phyloP scores from a whole-genome alignment of 1,139 yeast species.

The Zygosaccharomyces pseudobailii region DNA sequence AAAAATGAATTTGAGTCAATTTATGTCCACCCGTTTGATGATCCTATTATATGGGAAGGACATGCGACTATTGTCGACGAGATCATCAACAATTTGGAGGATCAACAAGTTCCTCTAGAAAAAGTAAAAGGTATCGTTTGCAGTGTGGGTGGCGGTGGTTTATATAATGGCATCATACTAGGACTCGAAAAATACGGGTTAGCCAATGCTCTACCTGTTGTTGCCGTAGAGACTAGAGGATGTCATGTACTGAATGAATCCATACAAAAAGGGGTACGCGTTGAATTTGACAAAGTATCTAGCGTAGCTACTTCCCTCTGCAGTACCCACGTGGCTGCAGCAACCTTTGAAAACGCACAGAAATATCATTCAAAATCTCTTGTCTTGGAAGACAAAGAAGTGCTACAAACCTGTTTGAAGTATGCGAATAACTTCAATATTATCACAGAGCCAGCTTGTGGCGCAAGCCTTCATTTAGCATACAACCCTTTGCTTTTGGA shows the following conservation, averaged over 20 bases:
- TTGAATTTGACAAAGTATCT: constrained; percentile 43
- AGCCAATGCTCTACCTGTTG: constrained; percentile 40
- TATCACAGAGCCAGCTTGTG: constrained; percentile 72
- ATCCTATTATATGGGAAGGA: constrained; percentile 64
- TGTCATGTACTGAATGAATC: constrained; percentile 55
- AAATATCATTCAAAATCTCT: constrained; percentile 40
- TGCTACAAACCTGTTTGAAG: constrained; percentile 46
- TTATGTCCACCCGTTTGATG: constrained; percentile 69
- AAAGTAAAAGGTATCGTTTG: constrained; percentile 56
- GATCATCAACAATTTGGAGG: constrained; percentile 41
- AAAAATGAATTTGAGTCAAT: constrained; percentile 38
- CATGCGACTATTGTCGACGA: constrained; percentile 60
- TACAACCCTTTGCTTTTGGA: constrained; percentile 40
- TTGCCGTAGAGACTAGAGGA: constrained; percentile 57
- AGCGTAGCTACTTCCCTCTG: constrained; percentile 62
- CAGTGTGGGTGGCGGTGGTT: constrained; percentile 75
- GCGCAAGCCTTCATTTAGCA: constrained; percentile 56
- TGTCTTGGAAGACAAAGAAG: constrained; percentile 51
- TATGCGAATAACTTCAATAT: constrained; percentile 47
- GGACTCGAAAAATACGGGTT: constrained; percentile 47
- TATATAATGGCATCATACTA: constrained; percentile 55
- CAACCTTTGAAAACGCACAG: constrained; percentile 43
- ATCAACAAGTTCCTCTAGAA: constrained; percentile 16
- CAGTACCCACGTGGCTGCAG: constrained; percentile 48
- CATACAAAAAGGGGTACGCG: constrained; percentile 42